These are phyloP conservation scores for Cylindrotheca closterium DNA, from an alignment of 108 stramenopile species.

Conservation along the genomic window DNA sequence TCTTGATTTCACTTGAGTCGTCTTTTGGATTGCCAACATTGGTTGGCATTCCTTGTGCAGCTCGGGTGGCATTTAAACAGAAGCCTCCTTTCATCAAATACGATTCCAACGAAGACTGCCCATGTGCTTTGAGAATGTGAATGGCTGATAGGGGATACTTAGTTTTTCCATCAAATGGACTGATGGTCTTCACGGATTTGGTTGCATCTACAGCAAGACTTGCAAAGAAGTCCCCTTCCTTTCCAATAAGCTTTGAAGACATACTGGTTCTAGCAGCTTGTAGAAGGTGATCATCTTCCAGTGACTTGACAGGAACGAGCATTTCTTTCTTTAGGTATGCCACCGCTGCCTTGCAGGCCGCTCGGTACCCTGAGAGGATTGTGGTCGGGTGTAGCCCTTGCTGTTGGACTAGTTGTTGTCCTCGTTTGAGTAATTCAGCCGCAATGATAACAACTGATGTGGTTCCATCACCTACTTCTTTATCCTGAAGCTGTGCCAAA, in stretches of 20 bases:
- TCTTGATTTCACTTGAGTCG: slow-evolving; percentile 66
- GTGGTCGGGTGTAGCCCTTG: slow-evolving; percentile 97
- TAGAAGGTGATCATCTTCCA: slow-evolving; percentile 89
- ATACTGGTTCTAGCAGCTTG: slow-evolving; percentile 96
- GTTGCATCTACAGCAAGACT: slow-evolving; percentile 96
- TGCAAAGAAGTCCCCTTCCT: slow-evolving; percentile 93
- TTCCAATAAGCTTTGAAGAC: slow-evolving; percentile 97
- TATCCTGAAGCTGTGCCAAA: slow-evolving; percentile 97
- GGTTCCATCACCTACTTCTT: slow-evolving; percentile 99
- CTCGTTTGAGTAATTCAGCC: slow-evolving; percentile 93
- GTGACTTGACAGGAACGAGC: slow-evolving; percentile 78
- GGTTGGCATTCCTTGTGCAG: slow-evolving; percentile 98
- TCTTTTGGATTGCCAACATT: slow-evolving; percentile 53
- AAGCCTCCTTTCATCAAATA: slow-evolving; percentile 93
- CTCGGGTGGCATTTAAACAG: slow-evolving; percentile 93
- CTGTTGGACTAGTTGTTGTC: slow-evolving; percentile 91
- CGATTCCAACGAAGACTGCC: slow-evolving; percentile 92
- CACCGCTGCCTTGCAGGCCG: slow-evolving; percentile 96
- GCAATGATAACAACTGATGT: slow-evolving; percentile 98
- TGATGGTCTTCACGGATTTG: slow-evolving; percentile 63
- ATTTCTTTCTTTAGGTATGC: slow-evolving; percentile 93
- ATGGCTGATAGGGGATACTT: slow-evolving; percentile 96
- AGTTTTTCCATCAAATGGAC: slow-evolving; percentile 25
- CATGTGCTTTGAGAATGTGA: slow-evolving; percentile 99
- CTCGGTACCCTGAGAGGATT: slow-evolving; percentile 94